phyloP scores from a whole-genome alignment of 2,329 filamentous ascomycete species.

The Colletotrichum sp. region DNA sequence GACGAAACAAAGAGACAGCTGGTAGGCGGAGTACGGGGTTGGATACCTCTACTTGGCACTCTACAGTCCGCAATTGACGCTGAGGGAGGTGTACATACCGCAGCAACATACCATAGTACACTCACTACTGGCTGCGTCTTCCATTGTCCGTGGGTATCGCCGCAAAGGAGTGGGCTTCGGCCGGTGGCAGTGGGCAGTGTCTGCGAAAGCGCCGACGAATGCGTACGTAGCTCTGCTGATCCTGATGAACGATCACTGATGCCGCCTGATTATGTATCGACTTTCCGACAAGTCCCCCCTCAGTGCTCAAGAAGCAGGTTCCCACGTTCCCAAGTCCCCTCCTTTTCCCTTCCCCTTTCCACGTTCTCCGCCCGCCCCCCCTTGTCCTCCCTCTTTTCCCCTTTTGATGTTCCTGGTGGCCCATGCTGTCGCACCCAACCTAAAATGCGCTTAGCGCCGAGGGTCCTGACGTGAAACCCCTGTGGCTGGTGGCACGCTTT shows the following conservation, averaged over 20 bases:
- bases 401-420: background rate
- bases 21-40: background rate
- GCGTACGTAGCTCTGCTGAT: background rate
- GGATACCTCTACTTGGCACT: background rate
- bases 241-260: background rate
- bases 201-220: constrained; percentile 12
- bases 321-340: constrained; percentile 1
- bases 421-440: constrained; percentile 14
- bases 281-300: background rate
- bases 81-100: background rate
- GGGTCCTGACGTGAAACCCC: constrained; percentile 20
- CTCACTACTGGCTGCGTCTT: background rate
- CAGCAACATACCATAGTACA: background rate
- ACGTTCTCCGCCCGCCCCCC: constrained; percentile 6
- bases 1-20: background rate
- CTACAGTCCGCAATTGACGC: background rate
- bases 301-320: background rate
- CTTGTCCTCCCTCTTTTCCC: constrained; percentile 11
- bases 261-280: background rate
- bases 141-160: background rate
- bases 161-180: background rate
- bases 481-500: background rate
- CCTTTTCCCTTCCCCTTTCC: constrained; percentile 16
- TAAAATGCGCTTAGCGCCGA: constrained; percentile 17
- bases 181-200: background rate